Evolutionary conservation across 345 rosid species (phyloP).

Genomic region (Linum trigynum): DNA sequence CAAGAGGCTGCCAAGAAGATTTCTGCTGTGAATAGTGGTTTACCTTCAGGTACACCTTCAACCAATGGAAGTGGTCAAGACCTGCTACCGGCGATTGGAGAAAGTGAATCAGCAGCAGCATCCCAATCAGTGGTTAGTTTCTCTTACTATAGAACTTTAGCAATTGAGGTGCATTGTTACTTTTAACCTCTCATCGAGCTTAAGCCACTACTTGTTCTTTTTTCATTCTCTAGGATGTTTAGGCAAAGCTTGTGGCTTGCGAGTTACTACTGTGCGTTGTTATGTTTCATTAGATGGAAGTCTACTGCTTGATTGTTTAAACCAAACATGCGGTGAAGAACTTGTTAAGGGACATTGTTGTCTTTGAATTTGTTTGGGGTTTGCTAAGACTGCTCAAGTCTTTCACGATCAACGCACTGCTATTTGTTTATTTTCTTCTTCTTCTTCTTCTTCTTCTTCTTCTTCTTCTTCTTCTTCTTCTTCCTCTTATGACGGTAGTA

Average conservation of each 20-base stretch:
- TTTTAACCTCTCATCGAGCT: background rate
- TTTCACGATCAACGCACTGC: too few relatives aligned
- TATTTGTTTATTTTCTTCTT: too few relatives aligned
- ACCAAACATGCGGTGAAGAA: too few relatives aligned
- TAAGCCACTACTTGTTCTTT: background rate
- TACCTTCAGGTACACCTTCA: background rate
- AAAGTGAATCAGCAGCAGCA: background rate
- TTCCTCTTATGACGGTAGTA: background rate
- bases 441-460: background rate
- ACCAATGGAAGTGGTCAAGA: background rate
- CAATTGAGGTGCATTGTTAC: background rate
- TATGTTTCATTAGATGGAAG: background rate
- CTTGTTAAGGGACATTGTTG: too few relatives aligned
- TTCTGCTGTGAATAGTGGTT: conserved; percentile 12
- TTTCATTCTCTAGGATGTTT: background rate
- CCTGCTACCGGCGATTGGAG: background rate
- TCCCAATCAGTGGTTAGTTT: background rate
- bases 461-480: too few relatives aligned
- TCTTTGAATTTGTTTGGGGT: too few relatives aligned
- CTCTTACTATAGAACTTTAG: background rate
- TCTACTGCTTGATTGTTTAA: too few relatives aligned
- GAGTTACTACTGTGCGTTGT: background rate
- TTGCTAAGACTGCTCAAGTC: too few relatives aligned
- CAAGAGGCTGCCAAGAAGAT: conserved; percentile 26
- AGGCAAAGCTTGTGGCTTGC: conserved; percentile 15